Evolutionary conservation across 768 basidiomycete genomes (phyloP), one percentile per base, ranked within the genome.

Genomic region (Lactarius sanguifluus): DNA sequence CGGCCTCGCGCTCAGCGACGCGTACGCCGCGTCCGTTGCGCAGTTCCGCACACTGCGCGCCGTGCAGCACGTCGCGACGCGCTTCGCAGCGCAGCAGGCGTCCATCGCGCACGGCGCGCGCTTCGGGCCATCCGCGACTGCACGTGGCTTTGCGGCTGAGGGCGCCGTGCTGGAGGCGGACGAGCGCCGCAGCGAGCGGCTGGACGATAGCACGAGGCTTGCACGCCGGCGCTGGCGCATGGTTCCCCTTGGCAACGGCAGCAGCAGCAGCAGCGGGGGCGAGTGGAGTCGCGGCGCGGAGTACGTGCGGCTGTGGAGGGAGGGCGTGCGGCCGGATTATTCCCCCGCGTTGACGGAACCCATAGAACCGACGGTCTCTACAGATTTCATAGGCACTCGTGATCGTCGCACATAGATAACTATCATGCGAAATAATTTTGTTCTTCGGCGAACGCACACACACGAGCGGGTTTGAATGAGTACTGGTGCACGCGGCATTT

Each of bases 11-110:
- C 79, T 97, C 34, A 86, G 90, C 4, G 77, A 87, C 56, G 96
- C 97, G 15, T 99, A 99, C 76, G 81, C 83, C 2, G 78, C 81
- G 13, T 89, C 93, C 34, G 82, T 95, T 12, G 82, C 86, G 6
- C 93, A 98, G 76, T 99, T 95, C 78, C 90, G 92, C 56, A 81
- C 92, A 18, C 82, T 99, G 47, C 88, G 95, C 45, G 88, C 94
- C 41, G 90, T 92, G 76, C 88, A 91, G 72, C 85, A 94, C 71
- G 82, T 94, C 58, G 83, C 92, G 2, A 87, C 86, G 45, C 80
- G 82, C 3, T 85, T 92, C 61, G 96, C 96, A 23, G 84, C 82
- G 20, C 79, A 87, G 72, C 94, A 98, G 77, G 94, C 95, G 16
- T 82, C 89, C 71, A 82, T 89, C 71, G 76, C 84, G 9, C 83